A percentile compares a stretch with the other conserved stretches of the same genome.
phyloP scores from a whole-genome alignment of 73 alveolate species.

The Stentor coeruleus region DNA sequence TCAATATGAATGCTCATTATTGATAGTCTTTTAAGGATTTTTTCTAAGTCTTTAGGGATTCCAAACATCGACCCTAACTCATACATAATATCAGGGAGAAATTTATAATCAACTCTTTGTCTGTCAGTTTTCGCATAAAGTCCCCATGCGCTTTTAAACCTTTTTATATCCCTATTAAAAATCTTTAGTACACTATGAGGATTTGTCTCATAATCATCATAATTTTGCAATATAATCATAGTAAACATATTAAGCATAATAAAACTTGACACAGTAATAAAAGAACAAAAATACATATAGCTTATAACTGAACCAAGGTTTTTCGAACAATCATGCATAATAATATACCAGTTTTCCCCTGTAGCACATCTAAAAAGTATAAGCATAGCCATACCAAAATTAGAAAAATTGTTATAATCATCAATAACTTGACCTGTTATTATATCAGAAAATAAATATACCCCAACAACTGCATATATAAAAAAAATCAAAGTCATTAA shows the following conservation, averaged over 20 bases:
- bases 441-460: conserved; percentile 67
- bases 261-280: conserved; percentile 27
- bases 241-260: conserved; percentile 64
- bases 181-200: conserved; percentile 48
- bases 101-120: conserved; percentile 16
- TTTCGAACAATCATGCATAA: conserved; percentile 61
- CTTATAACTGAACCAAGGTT: conserved; percentile 79
- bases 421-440: conserved; percentile 52
- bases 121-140: conserved; percentile 32
- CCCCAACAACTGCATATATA: conserved; percentile 84
- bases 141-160: conserved; percentile 37
- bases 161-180: conserved; percentile 40
- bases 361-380: conserved; percentile 78
- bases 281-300: conserved; percentile 44
- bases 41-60: not conserved
- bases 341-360: conserved; percentile 80
- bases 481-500: conserved; percentile 74
- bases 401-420: conserved; percentile 63
- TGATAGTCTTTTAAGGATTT: not conserved
- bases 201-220: conserved; percentile 49
- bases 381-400: conserved; percentile 67
- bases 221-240: conserved; percentile 57
- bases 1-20: conserved; percentile 23
- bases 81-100: conserved; percentile 22
- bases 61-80: conserved; percentile 28